phyloP scores from a whole-genome alignment of 345 rosid genomes.

The Populus nigra region DNA sequence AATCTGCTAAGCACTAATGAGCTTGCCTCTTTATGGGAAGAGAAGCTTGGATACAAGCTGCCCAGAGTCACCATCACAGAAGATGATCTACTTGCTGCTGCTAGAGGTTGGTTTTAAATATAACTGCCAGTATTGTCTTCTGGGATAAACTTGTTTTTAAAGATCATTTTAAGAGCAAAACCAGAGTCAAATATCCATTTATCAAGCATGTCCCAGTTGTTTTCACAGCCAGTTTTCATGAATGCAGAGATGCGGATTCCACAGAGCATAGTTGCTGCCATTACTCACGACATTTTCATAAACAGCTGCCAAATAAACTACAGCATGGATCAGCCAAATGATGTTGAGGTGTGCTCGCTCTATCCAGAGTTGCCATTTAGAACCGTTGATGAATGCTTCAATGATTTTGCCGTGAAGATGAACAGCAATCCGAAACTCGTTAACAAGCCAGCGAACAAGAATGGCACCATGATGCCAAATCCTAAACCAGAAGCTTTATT shows the following conservation, averaged over 20 bases:
- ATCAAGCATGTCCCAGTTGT: not conserved
- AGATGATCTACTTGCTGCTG: conserved; percentile 30
- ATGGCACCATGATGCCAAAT: not conserved
- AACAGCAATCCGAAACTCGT: not conserved
- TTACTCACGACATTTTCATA: conserved; percentile 39
- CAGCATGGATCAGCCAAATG: conserved; percentile 19
- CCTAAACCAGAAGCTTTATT: conserved; percentile 5
- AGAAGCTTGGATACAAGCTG: conserved; percentile 26
- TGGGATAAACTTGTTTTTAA: no score
- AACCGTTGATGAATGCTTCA: conserved; percentile 30
- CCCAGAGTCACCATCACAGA: conserved; percentile 33
- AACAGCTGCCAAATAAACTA: conserved; percentile 35
- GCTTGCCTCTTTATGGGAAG: conserved; percentile 39
- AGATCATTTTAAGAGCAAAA: not conserved
- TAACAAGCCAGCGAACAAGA: not conserved
- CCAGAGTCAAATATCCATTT: not conserved
- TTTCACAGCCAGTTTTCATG: not conserved
- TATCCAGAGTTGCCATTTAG: conserved; percentile 22
- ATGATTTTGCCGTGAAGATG: conserved; percentile 3
- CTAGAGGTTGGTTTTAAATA: conserved; percentile 19
- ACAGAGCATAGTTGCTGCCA: conserved; percentile 29
- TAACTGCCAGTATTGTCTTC: no score
- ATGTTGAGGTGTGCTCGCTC: conserved; percentile 23
- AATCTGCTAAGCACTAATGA: conserved; percentile 31
- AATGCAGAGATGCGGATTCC: conserved; percentile 37